Base-by-base conservation (phyloP, 2,329 filamentous ascomycete species). In the Chaetomium sp. region DNA sequence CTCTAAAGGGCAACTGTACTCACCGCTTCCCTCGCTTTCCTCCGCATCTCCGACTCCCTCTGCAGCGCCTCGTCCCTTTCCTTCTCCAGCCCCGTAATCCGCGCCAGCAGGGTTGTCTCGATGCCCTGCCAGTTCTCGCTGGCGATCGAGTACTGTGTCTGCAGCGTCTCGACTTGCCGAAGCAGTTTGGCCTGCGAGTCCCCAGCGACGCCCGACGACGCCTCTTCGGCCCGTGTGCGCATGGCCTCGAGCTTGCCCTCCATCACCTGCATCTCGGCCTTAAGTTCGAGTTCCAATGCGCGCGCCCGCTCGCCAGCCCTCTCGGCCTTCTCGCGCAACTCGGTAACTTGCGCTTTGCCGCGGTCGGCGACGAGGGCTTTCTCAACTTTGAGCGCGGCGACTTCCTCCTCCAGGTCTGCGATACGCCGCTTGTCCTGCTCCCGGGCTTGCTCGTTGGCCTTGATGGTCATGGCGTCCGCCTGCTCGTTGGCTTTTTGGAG, bases 71-170 rank as follows among this genome's bases (percentile, higher is more conserved):
- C 95, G 73, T 98, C 93, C 63, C 92, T 87, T 76, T 99, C 96
- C 74, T 90, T 95, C 75, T 99, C 95, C 10, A 98, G 81, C 57
- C 82, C 89, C 4, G 88, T 84, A 12, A 95, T 84, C 64, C 93
- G 87, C 25, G 91, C 87, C 58, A 94, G 85, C 35, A 99, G 79
- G 2, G 91, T 96, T 10, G 90, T 87, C 76, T 99, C 94, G 67
- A 99, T 96, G 0, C 93, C 92, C 74, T 97, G 93, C 95, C 96
- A 99, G 72, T 99, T 99, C 73, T 96, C 92, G 70, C 92, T 95
- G 1, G 95, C 95, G 62, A 96, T 88, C 0, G 93, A 88, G 77
- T 99, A 97, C 75, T 99, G 96, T 7, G 91, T 95, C 77, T 99
- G 95, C 45, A 99, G 79, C 0, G 92, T 97, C 79, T 99, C 95